These are phyloP conservation scores for Phytophthora sojae DNA, from an alignment of 352 stramenopile genomes.

Conservation along the genomic window DNA sequence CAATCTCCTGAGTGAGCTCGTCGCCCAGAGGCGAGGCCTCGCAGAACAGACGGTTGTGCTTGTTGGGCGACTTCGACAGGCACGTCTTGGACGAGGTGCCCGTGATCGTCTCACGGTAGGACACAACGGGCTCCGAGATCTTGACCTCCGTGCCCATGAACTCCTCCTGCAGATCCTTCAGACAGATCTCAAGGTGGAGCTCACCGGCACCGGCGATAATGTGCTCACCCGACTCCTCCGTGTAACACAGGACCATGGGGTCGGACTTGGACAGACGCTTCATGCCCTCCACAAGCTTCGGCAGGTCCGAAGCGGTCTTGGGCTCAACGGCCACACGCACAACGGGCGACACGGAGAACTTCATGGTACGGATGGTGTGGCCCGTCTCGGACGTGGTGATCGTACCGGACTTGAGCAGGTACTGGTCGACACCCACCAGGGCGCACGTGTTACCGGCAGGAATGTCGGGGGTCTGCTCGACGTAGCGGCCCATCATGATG, in stretches of 20 bases:
- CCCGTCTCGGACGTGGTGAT: constrained; percentile 98
- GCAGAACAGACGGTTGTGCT: constrained; percentile 99
- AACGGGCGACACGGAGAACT: constrained; percentile 99
- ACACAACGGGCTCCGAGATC: constrained; percentile 99
- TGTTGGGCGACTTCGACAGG: constrained; percentile 99
- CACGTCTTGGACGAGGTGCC: constrained; percentile 96
- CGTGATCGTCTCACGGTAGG: constrained; percentile 99
- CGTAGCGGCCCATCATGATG: constrained; percentile 99
- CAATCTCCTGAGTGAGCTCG: constrained; percentile 97
- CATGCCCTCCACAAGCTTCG: constrained; percentile 99
- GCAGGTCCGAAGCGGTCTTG: constrained; percentile 98
- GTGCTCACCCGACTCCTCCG: constrained; percentile 99
- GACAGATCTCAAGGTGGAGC: constrained; percentile 99
- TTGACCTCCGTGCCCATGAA: constrained; percentile 99
- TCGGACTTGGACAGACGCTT: constrained; percentile 99
- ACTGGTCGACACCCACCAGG: constrained; percentile 99
- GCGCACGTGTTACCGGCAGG: constrained; percentile 99
- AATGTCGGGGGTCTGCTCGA: constrained; percentile 98
- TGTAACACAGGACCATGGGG: constrained; percentile 99
- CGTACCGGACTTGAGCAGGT: constrained; percentile 99
- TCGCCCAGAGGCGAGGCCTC: constrained; percentile 92
- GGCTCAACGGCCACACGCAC: constrained; percentile 99
- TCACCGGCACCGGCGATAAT: constrained; percentile 99
- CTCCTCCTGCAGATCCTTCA: constrained; percentile 99
- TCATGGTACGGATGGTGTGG: constrained; percentile 99